Evolutionary conservation across 164 flowering plant species (phyloP), one percentile per base, ranked within the genome.

Genomic region (Magnolia changhungtana): DNA sequence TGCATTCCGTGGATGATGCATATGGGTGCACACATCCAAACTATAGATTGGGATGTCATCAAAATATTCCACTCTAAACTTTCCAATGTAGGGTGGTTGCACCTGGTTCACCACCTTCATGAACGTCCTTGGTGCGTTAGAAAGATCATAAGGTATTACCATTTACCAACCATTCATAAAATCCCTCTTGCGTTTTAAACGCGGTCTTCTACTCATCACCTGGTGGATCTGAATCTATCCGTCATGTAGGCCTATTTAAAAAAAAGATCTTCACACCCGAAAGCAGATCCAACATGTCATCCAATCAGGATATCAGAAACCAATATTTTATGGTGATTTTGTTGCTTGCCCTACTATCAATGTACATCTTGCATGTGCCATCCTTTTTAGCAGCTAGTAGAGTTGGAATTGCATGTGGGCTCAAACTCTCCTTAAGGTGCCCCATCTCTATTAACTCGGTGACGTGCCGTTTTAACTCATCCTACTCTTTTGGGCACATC

Each of bases 21-120:
- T 18, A n/a, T 49, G 59, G 9, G 45, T 52, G 6, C 49, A 1
- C 5, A 5, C 1, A 49, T 5, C 0, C 1, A 8, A 8, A 49
- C 67, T 73, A 37, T 21, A 73, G 9, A 61, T 31, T 11, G 61
- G 51, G 16, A 63, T 73, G 16, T 61, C 67, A 73, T 73, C 67
- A 59, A 73, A 73, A 27, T 73, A 61, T 16, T 29, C 75, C 7
- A 61, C 72, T 10, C 59, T 9, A 19, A 24, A 63, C 45, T 37
- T 73, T 19, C 67, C 67, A 61, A 73, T 21, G 1, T 59, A 27
- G 4, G 67, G 67, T 19, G 7, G 0, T 9, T 29, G 16, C 14
- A 31, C 61, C 18, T 55, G 11, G 8, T 55, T 55, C 18, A 55
- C 8, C 3, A 55, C 16, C 18, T 10, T 10, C 67, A 14, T 61